A percentile compares a stretch with the other conserved stretches of the same genome.
Evolutionary conservation across 2,329 filamentous ascomycete genomes (phyloP).

Genomic region (Pseudogymnoascus sp.): DNA sequence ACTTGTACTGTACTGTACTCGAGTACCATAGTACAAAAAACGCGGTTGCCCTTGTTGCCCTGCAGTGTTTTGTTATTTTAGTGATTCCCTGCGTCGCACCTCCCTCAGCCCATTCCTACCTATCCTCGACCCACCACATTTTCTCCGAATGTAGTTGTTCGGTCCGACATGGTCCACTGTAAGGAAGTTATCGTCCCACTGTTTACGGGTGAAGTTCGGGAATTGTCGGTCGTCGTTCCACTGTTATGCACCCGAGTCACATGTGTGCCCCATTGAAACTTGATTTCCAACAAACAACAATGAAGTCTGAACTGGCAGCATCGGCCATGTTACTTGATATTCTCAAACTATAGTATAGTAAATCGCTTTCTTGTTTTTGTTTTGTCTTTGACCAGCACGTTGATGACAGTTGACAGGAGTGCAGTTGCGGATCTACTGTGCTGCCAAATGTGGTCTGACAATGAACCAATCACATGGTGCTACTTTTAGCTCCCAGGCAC

Average conservation of each 20-base stretch:
- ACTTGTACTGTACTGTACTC: too few relatives aligned
- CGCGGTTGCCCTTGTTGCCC: not conserved
- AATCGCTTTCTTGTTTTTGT: not conserved
- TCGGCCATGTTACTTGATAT: not conserved
- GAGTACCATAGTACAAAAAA: too few relatives aligned
- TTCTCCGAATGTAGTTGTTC: not conserved
- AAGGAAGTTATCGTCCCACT: not conserved
- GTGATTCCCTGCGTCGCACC: not conserved
- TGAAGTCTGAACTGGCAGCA: not conserved
- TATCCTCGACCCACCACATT: not conserved
- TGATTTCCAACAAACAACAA: not conserved
- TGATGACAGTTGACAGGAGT: constrained; percentile 2
- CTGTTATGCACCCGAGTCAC: constrained; percentile 7
- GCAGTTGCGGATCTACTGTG: not conserved
- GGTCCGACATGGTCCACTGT: constrained; percentile 3
- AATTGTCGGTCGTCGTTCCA: not conserved
- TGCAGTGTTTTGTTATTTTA: not conserved
- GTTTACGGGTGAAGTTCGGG: not conserved
- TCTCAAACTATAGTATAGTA: not conserved
- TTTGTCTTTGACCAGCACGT: not conserved
- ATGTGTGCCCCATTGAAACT: not conserved
- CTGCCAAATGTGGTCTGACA: not conserved
- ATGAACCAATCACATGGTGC: not conserved
- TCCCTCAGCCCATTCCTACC: not conserved
- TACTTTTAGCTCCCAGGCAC: not conserved